phyloP scores from a whole-genome alignment of 805 yeast species.

The Grigorovia jiainica region DNA sequence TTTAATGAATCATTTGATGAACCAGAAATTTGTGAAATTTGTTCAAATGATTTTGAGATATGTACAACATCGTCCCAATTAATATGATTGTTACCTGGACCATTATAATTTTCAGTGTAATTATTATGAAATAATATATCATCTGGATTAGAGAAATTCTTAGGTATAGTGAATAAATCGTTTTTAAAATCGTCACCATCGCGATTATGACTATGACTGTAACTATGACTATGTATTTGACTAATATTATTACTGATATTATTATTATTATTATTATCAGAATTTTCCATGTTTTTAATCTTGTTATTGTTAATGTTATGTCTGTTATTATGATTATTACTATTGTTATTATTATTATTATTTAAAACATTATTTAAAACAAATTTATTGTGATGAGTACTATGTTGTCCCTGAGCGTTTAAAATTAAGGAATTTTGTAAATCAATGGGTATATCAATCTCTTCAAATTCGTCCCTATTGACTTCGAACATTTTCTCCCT shows the following conservation, averaged over 20 bases:
- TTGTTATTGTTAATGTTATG: background rate
- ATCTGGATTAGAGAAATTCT: constrained; percentile 1
- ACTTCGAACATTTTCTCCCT: background rate
- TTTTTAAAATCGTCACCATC: background rate
- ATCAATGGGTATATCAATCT: constrained; percentile 22
- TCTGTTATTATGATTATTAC: background rate
- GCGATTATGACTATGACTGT: no score
- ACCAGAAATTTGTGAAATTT: constrained; percentile 5
- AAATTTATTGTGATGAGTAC: background rate
- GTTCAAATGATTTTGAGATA: constrained; percentile 6
- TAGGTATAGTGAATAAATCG: background rate
- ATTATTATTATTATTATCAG: background rate
- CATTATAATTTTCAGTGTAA: background rate
- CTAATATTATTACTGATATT: background rate
- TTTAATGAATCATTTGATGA: constrained; percentile 27
- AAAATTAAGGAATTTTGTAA: constrained; percentile 15
- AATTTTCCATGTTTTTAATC: background rate
- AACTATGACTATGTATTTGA: no score
- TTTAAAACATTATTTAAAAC: background rate
- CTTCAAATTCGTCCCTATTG: constrained; percentile 9
- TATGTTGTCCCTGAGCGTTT: background rate
- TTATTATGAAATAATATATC: background rate
- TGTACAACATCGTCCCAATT: background rate
- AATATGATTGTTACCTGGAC: background rate
- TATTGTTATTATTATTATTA: background rate